These are phyloP conservation scores for Aethionema arabicum DNA, from an alignment of 345 rosid species.

Conservation along the genomic window DNA sequence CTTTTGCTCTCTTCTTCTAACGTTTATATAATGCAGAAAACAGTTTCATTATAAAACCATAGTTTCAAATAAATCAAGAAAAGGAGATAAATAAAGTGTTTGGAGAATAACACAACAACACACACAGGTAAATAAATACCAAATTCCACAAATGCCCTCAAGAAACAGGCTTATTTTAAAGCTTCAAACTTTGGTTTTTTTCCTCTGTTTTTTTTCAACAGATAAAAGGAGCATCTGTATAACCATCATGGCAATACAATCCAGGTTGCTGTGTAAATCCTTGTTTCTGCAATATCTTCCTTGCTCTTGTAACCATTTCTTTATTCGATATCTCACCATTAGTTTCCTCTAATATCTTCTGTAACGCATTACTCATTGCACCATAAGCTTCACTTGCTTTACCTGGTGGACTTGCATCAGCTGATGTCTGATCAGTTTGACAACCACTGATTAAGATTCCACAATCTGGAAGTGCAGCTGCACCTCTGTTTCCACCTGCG, in stretches of 20 bases:
- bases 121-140: background rate
- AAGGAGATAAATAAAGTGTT: constrained; percentile 11
- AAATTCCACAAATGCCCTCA: constrained; percentile 32
- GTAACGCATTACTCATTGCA: constrained; percentile 93
- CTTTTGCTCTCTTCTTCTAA: background rate
- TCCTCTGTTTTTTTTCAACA: too few species aligned
- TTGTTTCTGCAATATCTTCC: constrained; percentile 61
- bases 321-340: constrained; percentile 55
- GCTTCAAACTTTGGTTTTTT: constrained; percentile 3
- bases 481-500: constrained; percentile 66
- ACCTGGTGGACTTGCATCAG: constrained; percentile 88
- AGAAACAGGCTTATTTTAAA: constrained; percentile 24
- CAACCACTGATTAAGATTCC: constrained; percentile 94
- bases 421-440: constrained; percentile 91
- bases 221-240: constrained; percentile 58
- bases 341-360: constrained; percentile 63
- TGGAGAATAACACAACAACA: constrained; percentile 11
- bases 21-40: background rate
- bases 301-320: constrained; percentile 64
- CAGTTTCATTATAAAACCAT: background rate
- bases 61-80: background rate
- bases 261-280: constrained; percentile 97
- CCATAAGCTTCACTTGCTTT: constrained; percentile 70
- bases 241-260: constrained; percentile 79
- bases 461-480: constrained; percentile 55